Base-by-base conservation (phyloP, 768 basidiomycete genomes). In the Postia placenta region DNA sequence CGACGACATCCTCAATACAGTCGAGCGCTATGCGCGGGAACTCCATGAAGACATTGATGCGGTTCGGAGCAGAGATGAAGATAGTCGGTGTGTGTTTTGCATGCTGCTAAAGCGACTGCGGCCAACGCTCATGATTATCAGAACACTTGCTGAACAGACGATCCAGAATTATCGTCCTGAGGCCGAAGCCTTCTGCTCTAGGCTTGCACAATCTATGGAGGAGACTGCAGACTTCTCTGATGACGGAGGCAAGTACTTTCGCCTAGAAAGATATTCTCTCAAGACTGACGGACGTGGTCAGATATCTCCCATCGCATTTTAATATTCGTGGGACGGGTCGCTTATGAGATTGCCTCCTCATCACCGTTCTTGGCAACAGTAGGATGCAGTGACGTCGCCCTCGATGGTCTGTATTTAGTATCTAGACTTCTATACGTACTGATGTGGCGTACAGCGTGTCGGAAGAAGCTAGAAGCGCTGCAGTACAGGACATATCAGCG, bases 21-120 rank as follows among this genome's bases (percentile, higher is more conserved):
- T 90, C 11, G 89, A 92, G 53, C 71, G 67, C 26, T 78, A 78
- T 55, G 81, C 84, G 12, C 59, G 68, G 38, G 66, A 70, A 11
- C 67, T 91, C 39, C 78, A 81, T 50, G 68, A 74, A 17, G 88
- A 92, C 61, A 66, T 89, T 2, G 67, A 67, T 45, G 66, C 76
- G 12, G 73, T 76, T 43, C 63, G 64, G 19, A 67, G 67, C 5
- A 69, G 69, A 9, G 69, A 70, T 39, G 70, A 71, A 42, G 66
- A 68, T 45, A 67, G 71, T 38, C 60, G 54, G 84, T 84, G 62
- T 40, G 74, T 64, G 38, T 33, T n/a, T n/a, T 15, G 15, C 30
- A 33, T 7, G 15, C 30, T 15, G 30, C 7, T 7, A 15, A 33
- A 33, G 9, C 30, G 15, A 7, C 30, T 33, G 30, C 17, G 20